Conservation (phyloP, 768 basidiomycete species). For the Kwoniella bestiolae region DNA sequence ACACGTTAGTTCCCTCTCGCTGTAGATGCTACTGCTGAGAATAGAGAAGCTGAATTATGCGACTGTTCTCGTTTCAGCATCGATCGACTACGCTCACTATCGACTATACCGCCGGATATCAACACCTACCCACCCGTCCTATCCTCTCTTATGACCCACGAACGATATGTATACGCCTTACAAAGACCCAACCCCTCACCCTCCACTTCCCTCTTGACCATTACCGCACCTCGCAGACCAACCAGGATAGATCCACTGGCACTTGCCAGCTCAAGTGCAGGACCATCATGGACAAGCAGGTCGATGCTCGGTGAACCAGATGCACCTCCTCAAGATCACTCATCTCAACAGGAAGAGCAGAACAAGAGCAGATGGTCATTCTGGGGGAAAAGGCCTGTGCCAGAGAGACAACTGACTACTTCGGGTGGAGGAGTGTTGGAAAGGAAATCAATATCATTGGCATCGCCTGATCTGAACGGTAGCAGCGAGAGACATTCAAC, state of each 20-base stretch:
- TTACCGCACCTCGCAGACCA: constrained; percentile 21
- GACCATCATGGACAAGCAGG: constrained; percentile 39
- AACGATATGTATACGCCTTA: constrained; percentile 41
- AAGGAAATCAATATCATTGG: constrained; percentile 36
- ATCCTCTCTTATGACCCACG: constrained; percentile 41
- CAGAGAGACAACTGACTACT: constrained; percentile 43
- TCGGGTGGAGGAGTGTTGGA: constrained; percentile 55
- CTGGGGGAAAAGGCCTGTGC: constrained; percentile 44
- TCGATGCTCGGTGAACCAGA: constrained; percentile 51
- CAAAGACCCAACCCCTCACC: constrained; percentile 45
- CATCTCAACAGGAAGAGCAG: constrained; percentile 26
- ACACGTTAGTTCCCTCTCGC: constrained; percentile 29
- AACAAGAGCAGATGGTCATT: constrained; percentile 48
- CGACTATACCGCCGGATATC: constrained; percentile 43
- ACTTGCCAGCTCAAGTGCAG: not conserved
- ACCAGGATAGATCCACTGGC: constrained; percentile 22
- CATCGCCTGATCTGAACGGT: constrained; percentile 8
- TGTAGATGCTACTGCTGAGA: not conserved
- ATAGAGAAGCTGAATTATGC: not conserved
- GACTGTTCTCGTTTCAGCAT: constrained; percentile 8
- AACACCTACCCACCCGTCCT: constrained; percentile 51
- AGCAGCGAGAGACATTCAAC: constrained; percentile 13
- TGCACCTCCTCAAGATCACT: constrained; percentile 17
- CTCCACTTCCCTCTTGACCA: constrained; percentile 41
- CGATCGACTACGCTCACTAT: constrained; percentile 36